Conservation (phyloP, 2,329 filamentous ascomycete genomes). For the Microsporum audouinii region DNA sequence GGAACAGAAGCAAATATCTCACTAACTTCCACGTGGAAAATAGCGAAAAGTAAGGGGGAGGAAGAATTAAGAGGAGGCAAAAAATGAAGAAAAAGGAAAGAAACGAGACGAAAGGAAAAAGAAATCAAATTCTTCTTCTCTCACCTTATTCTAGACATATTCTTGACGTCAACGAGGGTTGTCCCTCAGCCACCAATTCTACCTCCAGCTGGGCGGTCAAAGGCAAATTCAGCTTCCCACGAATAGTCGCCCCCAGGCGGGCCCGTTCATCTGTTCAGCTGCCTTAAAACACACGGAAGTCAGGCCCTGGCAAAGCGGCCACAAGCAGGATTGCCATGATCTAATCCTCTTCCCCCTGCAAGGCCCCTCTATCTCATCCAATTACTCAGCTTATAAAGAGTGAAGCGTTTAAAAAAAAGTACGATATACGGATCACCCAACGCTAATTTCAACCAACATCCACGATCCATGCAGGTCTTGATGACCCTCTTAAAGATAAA, state of each 20-base stretch:
- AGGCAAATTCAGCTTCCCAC: not conserved
- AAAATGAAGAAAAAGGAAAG: not conserved
- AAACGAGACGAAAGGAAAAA: not conserved
- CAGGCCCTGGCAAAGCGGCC: not conserved
- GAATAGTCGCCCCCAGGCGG: not conserved
- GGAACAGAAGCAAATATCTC: not conserved
- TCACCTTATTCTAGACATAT: not conserved
- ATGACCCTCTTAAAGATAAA: not conserved
- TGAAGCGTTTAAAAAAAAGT: not conserved
- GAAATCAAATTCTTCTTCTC: not conserved
- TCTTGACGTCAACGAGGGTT: not conserved
- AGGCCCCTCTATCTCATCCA: not conserved
- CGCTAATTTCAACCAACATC: not conserved
- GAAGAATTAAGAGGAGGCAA: not conserved
- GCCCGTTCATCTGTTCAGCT: not conserved
- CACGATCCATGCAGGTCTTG: not conserved
- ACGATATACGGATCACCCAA: not conserved
- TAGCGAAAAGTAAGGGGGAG: not conserved
- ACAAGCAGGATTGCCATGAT: not conserved
- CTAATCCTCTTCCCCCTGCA: not conserved
- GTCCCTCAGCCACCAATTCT: not conserved
- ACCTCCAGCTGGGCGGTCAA: not conserved
- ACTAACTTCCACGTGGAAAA: conserved; percentile 2
- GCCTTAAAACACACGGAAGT: not conserved
- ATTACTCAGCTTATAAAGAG: not conserved